Evolutionary conservation across 2,329 filamentous ascomycete genomes (phyloP).

Genomic region (Aspergillus bombycis): DNA sequence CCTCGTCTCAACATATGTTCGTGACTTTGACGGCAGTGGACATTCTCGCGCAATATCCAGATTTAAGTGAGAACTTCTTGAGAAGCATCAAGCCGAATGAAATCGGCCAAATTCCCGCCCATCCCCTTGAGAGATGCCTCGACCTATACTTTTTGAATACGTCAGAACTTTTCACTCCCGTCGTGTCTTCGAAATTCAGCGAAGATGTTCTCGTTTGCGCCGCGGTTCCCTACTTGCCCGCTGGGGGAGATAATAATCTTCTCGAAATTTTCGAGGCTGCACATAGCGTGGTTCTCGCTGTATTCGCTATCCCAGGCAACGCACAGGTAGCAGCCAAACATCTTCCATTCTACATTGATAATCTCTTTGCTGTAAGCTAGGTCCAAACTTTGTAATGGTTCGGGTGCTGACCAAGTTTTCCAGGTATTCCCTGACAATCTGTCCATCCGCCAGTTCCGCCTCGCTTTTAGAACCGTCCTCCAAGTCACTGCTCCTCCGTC

Average conservation of each 20-base stretch:
- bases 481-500: constrained; percentile 81
- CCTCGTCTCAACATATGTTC: constrained; percentile 84
- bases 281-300: constrained; percentile 78
- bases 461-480: constrained; percentile 84
- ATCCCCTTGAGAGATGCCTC: constrained; percentile 71
- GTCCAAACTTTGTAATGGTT: not conserved
- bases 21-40: constrained; percentile 82
- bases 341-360: constrained; percentile 81
- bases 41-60: constrained; percentile 72
- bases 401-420: constrained; percentile 2
- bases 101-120: constrained; percentile 60
- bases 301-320: constrained; percentile 79
- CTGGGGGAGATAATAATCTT: constrained; percentile 60
- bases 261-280: constrained; percentile 83
- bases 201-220: constrained; percentile 75
- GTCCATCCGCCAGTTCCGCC: constrained; percentile 80
- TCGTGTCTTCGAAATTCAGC: constrained; percentile 67
- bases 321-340: constrained; percentile 70
- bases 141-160: constrained; percentile 88
- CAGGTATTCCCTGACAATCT: constrained; percentile 76
- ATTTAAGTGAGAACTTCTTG: constrained; percentile 68
- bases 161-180: constrained; percentile 78
- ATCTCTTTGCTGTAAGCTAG: constrained; percentile 64
- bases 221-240: constrained; percentile 72
- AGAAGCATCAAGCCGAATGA: constrained; percentile 61